Evolutionary conservation across 2,329 filamentous ascomycete genomes (phyloP).

Genomic region (Xylaria sp.): DNA sequence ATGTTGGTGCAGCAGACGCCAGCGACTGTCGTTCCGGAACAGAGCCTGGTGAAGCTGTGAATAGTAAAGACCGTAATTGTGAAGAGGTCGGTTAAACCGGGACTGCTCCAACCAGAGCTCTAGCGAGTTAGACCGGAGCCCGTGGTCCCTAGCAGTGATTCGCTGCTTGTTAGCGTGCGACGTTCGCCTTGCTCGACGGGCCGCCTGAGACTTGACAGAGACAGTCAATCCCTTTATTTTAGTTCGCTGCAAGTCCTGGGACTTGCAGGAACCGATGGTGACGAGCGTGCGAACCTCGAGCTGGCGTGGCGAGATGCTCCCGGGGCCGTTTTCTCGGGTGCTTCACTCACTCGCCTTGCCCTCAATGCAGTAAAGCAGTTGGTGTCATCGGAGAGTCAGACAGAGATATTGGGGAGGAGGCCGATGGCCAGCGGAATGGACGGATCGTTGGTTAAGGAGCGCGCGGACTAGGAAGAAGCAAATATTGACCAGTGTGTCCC

Average conservation of each 20-base stretch:
- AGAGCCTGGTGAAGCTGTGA: conserved; percentile 4
- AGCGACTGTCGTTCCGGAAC: conserved; percentile 19
- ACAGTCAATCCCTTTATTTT: not conserved
- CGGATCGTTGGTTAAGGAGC: conserved; percentile 13
- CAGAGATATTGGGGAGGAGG: not conserved
- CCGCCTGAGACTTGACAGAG: not conserved
- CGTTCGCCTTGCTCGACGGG: not conserved
- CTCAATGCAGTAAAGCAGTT: not conserved
- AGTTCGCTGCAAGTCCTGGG: not conserved
- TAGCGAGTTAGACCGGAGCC: not conserved
- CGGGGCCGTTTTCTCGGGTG: not conserved
- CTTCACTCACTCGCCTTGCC: not conserved
- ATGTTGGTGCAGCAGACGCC: conserved; percentile 17
- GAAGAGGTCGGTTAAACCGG: not conserved
- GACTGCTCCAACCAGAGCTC: not conserved
- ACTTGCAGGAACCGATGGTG: not conserved
- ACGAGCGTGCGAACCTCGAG: not conserved
- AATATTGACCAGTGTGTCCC: conserved; percentile 7
- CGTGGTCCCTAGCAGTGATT: not conserved
- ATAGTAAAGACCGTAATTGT: conserved; percentile 5
- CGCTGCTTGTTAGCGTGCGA: no score
- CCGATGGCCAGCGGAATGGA: not conserved
- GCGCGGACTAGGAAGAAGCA: conserved; percentile 22
- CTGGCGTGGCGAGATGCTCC: not conserved
- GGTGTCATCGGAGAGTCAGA: not conserved